Evolutionary conservation across 1,139 yeast genomes (phyloP).

Genomic region (Suhomyces bolitotheri): DNA sequence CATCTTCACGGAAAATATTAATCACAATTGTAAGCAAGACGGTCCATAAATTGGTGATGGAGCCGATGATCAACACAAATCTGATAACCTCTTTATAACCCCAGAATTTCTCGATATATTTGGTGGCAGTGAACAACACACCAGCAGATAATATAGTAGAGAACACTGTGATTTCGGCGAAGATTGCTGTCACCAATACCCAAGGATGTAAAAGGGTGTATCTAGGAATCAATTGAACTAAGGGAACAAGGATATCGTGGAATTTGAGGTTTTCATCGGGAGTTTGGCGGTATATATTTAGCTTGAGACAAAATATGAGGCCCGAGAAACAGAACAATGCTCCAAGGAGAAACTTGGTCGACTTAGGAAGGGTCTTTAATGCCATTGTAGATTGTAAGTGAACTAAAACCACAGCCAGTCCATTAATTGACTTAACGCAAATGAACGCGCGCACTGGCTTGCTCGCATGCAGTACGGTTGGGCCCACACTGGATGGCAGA

Average conservation of each 20-base stretch:
- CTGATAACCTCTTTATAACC: constrained; percentile 60
- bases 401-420: too few relatives aligned
- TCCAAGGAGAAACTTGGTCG: constrained; percentile 32
- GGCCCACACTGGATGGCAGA: too few relatives aligned
- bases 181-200: constrained; percentile 71
- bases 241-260: constrained; percentile 53
- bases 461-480: too few relatives aligned
- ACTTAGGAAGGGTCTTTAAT: constrained; percentile 21
- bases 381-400: too few relatives aligned
- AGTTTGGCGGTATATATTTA: constrained; percentile 18
- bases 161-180: constrained; percentile 63
- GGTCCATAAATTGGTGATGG: constrained; percentile 44
- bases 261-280: constrained; percentile 18
- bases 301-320: constrained; percentile 30
- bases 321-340: constrained; percentile 25
- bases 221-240: constrained; percentile 69
- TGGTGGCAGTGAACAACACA: constrained; percentile 53
- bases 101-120: constrained; percentile 56
- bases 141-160: constrained; percentile 50
- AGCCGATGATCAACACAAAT: constrained; percentile 58
- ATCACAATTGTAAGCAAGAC: constrained; percentile 37
- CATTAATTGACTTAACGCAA: too few relatives aligned
- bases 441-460: too few relatives aligned
- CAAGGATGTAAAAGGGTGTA: constrained; percentile 66
- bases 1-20: constrained; percentile 40